Base-by-base conservation (phyloP, 2,329 filamentous ascomycete genomes). In the Fusarium keratoplasticum region DNA sequence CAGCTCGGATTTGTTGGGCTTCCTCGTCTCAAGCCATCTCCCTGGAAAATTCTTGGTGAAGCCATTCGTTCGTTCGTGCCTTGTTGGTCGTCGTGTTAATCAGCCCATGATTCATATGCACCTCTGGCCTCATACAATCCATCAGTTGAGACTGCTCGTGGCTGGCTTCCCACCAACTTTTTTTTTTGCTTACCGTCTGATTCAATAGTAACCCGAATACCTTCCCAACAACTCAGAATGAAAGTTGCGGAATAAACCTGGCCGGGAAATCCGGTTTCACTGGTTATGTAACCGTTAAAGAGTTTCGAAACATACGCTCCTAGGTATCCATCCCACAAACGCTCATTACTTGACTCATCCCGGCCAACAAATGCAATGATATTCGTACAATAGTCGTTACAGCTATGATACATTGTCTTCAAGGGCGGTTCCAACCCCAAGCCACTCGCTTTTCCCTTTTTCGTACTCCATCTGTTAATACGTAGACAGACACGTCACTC, bases 41-140 rank as follows among this genome's bases (percentile, higher is more conserved):
- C 59, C 31, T 16, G 27, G 54, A 25, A 25, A 20, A 60, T 60
- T 14, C 9, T 14, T 38, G 4, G 36, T 9, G 40, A 54, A 61
- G 27, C 25, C 52, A 55, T 33, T 44, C 22, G 52, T 33, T 50
- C 42, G 29, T 44, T 16, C 35, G 14, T 66, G 65, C 61, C 50
- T 72, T 50, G 57, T 50, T 44, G 50, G 57, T 60, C 50, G 44
- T 42, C 35, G 31, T 50, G 58, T 64, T 61, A 60, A 63, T 73
- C 71, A 68, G 61, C 58, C 70, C 75, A 76, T 67, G 44, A 44
- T 27, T 64, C 33, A 50, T 64, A 67, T 69, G 63, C 64, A 65
- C 38, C 61, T 62, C 52, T 67, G 64, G 69, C 64, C 70, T 72
- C 67, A 72, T 61, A 58, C 63, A 65, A 64, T 58, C 54, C 52